These are phyloP conservation scores for Pythium volutum DNA, from an alignment of 352 stramenopile species.

Conservation along the genomic window DNA sequence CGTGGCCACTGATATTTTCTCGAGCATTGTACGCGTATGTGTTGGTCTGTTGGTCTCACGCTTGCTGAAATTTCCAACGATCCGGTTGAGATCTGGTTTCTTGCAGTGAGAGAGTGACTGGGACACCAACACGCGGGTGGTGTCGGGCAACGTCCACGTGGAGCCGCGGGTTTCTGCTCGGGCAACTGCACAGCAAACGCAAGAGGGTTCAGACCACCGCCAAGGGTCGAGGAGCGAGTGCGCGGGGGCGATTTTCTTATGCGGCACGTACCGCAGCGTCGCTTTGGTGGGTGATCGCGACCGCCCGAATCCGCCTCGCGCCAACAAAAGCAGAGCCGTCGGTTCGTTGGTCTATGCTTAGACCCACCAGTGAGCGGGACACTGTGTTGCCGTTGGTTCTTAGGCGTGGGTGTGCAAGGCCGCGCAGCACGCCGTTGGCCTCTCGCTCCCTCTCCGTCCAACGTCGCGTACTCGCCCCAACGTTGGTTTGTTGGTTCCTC, in stretches of 20 bases:
- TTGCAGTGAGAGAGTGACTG: background rate
- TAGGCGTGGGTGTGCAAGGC: background rate
- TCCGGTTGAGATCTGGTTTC: background rate
- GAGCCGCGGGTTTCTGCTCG: background rate
- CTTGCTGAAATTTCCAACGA: too few relatives aligned
- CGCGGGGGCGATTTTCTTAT: slow-evolving; percentile 4
- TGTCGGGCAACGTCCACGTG: background rate
- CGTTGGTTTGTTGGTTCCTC: background rate
- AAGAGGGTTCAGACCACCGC: background rate
- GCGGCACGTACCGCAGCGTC: slow-evolving; percentile 3
- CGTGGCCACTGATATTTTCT: slow-evolving; percentile 15
- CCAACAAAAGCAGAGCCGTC: background rate
- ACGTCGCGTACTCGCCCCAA: too few relatives aligned
- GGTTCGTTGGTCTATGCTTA: slow-evolving; percentile 9
- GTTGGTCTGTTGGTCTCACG: background rate
- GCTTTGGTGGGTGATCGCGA: slow-evolving; percentile 7
- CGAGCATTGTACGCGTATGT: slow-evolving; percentile 7
- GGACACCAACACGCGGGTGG: background rate
- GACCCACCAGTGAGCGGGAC: background rate
- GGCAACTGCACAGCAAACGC: background rate
- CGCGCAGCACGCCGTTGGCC: too few relatives aligned
- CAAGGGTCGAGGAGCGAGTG: slow-evolving; percentile 6
- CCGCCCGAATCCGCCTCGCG: background rate
- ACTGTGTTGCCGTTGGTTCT: background rate
- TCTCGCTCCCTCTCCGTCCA: too few relatives aligned